A percentile compares a stretch with the other conserved stretches of the same genome.
Evolutionary conservation across 1,139 yeast genomes (phyloP).

Genomic region (Blastobotrys proliferans): DNA sequence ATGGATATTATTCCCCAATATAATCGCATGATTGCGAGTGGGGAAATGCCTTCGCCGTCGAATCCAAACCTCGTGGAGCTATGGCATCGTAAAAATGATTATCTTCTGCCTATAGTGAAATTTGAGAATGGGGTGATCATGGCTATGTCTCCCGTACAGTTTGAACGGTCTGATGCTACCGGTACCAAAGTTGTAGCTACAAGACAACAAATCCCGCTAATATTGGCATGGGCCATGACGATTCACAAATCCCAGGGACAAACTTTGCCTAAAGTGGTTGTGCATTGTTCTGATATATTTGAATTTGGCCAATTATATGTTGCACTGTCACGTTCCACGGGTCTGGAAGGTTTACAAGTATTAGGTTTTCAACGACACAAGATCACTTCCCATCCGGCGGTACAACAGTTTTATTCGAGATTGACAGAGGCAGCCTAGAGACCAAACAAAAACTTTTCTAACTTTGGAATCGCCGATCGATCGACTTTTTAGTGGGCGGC

Average conservation of each 20-base stretch:
- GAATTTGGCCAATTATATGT: constrained; percentile 89
- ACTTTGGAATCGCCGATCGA: too few species aligned
- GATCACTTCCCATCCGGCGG: background rate
- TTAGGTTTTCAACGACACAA: constrained; percentile 20
- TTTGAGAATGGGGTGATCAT: constrained; percentile 47
- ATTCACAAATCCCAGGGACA: constrained; percentile 94
- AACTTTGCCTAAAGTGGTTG: constrained; percentile 71
- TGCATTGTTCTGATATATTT: constrained; percentile 62
- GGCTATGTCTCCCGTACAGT: background rate
- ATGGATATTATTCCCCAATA: too few species aligned
- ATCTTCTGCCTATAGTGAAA: constrained; percentile 2
- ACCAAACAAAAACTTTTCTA: too few species aligned
- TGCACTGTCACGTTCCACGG: constrained; percentile 84
- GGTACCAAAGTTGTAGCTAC: constrained; percentile 1
- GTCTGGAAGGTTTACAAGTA: constrained; percentile 68
- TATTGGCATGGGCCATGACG: constrained; percentile 84
- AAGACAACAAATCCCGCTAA: constrained; percentile 58
- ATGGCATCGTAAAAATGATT: too few species aligned
- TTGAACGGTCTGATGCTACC: background rate
- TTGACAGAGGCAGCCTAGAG: too few species aligned
- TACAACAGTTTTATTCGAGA: background rate
- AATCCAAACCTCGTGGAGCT: too few species aligned
- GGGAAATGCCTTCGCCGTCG: too few species aligned
- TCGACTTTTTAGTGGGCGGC: too few species aligned
- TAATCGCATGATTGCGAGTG: too few species aligned